Conservation (phyloP, 768 basidiomycete species). For the Termitomyces heimii region DNA sequence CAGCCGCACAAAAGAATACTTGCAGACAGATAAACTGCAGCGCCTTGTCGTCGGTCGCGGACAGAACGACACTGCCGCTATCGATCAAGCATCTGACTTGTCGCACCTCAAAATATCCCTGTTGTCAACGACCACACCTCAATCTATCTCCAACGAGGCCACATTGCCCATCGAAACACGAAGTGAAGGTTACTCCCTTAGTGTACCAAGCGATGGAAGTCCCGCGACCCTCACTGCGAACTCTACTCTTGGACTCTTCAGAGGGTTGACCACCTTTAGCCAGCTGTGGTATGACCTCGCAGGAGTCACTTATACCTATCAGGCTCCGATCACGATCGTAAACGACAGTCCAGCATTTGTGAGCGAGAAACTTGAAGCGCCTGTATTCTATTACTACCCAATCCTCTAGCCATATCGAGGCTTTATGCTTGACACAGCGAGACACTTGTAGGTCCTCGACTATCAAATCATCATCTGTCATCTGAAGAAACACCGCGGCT, state of each 20-base stretch:
- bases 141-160: slow-evolving; percentile 47
- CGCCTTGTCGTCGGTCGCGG: slow-evolving; percentile 58
- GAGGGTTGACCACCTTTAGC: slow-evolving; percentile 71
- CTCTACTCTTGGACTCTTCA: slow-evolving; percentile 59
- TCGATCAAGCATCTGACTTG: slow-evolving; percentile 36
- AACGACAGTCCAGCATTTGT: slow-evolving; percentile 64
- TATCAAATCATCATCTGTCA: neutral
- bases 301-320: slow-evolving; percentile 43
- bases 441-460: slow-evolving; percentile 54
- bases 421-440: slow-evolving; percentile 74
- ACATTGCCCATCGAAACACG: slow-evolving; percentile 41
- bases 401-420: slow-evolving; percentile 62
- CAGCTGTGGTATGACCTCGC: slow-evolving; percentile 58
- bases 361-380: slow-evolving; percentile 18
- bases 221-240: slow-evolving; percentile 51
- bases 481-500: neutral
- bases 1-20: slow-evolving; percentile 33
- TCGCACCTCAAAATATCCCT: slow-evolving; percentile 39
- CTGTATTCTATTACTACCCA: neutral
- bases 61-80: slow-evolving; percentile 31
- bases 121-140: slow-evolving; percentile 19
- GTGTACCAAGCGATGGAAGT: slow-evolving; percentile 48
- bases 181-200: slow-evolving; percentile 56
- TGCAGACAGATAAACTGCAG: slow-evolving; percentile 51
- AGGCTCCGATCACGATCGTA: slow-evolving; percentile 50